A percentile compares a stretch with the other conserved stretches of the same genome.
Conservation (phyloP, 83 land plant species). For the Larix sibirica region DNA sequence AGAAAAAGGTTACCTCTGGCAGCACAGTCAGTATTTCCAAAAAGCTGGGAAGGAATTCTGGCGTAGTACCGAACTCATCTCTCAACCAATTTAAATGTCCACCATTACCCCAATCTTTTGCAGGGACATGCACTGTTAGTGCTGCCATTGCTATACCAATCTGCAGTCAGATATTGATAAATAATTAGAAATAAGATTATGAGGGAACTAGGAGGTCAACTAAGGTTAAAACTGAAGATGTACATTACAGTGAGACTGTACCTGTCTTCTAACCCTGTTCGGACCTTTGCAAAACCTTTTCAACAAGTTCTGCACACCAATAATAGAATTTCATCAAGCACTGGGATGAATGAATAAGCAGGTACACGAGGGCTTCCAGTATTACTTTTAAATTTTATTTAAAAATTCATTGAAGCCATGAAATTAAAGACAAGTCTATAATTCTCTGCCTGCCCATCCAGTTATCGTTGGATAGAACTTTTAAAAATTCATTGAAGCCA, state of each 20-base stretch:
- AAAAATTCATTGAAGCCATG: no score
- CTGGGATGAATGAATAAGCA: background rate
- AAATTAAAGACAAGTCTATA: no score
- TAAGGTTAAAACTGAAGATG: background rate
- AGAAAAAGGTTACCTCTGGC: constrained; percentile 68
- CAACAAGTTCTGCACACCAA: constrained; percentile 60
- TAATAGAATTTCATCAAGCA: background rate
- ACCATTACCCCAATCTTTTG: constrained; percentile 92
- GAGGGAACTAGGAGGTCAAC: background rate
- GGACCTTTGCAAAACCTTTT: constrained; percentile 85
- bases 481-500: no score
- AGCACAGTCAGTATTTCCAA: constrained; percentile 86
- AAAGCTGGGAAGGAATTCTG: constrained; percentile 65
- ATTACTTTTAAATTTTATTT: background rate
- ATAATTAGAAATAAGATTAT: background rate
- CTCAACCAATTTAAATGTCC: constrained; percentile 87
- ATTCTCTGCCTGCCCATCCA: no score
- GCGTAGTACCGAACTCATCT: constrained; percentile 72
- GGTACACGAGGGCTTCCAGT: background rate
- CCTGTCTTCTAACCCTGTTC: constrained; percentile 92
- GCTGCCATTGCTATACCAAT: constrained; percentile 93
- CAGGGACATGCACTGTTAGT: constrained; percentile 84
- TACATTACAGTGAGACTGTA: constrained; percentile 13
- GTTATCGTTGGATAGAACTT: background rate
- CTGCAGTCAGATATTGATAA: constrained; percentile 29